phyloP scores from a whole-genome alignment of 2,329 filamentous ascomycete species.

The Hypoxylon sp. region DNA sequence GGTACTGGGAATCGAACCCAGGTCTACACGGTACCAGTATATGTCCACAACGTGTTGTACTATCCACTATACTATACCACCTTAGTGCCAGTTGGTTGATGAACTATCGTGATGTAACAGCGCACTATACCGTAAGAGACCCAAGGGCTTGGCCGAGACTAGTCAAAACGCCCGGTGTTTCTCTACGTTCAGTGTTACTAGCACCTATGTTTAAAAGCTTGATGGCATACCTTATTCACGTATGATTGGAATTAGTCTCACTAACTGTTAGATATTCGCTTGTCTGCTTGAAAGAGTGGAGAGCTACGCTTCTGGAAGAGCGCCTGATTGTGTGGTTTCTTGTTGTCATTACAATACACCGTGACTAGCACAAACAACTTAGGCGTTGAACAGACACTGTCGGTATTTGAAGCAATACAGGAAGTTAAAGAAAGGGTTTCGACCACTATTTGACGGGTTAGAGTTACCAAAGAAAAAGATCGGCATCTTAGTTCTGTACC shows the following conservation, averaged over 20 bases:
- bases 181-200: background rate
- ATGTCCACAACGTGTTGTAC: conserved; percentile 40
- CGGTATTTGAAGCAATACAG: background rate
- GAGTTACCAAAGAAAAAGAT: background rate
- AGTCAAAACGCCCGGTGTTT: background rate
- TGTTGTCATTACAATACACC: background rate
- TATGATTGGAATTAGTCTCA: background rate
- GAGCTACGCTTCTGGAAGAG: background rate
- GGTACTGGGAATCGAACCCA: conserved; percentile 40
- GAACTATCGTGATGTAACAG: background rate
- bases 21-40: conserved; percentile 37
- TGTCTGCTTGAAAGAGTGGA: background rate
- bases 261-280: background rate
- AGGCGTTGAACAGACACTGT: background rate
- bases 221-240: background rate
- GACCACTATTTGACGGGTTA: no score
- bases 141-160: background rate
- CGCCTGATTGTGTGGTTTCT: background rate
- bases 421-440: background rate
- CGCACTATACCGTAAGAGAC: background rate
- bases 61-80: conserved; percentile 41
- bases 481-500: conserved; percentile 1
- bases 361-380: background rate
- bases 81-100: background rate
- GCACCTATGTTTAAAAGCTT: background rate